These are phyloP conservation scores for Zalaria obscura DNA, from an alignment of 2,329 filamentous ascomycete genomes.

Conservation along the genomic window DNA sequence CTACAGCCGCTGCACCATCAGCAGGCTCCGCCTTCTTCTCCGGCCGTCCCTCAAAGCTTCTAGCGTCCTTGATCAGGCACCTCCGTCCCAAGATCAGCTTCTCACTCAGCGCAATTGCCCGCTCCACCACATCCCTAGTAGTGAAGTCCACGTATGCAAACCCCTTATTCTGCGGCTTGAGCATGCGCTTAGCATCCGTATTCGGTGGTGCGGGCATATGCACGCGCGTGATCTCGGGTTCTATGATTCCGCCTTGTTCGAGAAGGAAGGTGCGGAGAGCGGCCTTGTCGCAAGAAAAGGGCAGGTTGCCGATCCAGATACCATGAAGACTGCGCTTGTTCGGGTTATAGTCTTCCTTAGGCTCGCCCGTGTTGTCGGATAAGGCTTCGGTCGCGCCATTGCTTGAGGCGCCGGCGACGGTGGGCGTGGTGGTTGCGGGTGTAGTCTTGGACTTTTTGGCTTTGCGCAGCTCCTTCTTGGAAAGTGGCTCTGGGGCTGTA, in stretches of 20 bases:
- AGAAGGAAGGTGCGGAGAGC: constrained; percentile 72
- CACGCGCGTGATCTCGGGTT: constrained; percentile 66
- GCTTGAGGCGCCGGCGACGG: constrained; percentile 9
- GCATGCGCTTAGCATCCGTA: constrained; percentile 22
- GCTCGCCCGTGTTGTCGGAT: constrained; percentile 7
- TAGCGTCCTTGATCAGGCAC: constrained; percentile 85
- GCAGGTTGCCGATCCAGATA: constrained; percentile 91
- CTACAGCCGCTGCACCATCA: constrained; percentile 16
- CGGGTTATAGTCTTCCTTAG: constrained; percentile 10
- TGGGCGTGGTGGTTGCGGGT: constrained; percentile 10
- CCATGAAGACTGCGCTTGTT: constrained; percentile 60
- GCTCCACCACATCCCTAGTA: constrained; percentile 50
- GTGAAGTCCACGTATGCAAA: constrained; percentile 94
- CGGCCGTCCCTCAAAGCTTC: constrained; percentile 80
- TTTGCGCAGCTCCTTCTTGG: constrained; percentile 80
- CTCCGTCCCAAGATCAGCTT: constrained; percentile 61
- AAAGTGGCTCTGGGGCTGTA: constrained; percentile 77
- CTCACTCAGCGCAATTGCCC: constrained; percentile 79
- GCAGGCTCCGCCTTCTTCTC: constrained; percentile 38
- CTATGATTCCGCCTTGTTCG: constrained; percentile 42
- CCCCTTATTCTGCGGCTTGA: constrained; percentile 62
- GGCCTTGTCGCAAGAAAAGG: constrained; percentile 63
- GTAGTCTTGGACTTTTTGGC: constrained; percentile 53
- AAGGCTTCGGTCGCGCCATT: constrained; percentile 3
- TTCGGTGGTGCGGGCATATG: constrained; percentile 51